Percentiles rank a stretch among this genome's conserved stretches.
Evolutionary conservation across 306 rosid species (phyloP).

Genomic region (Nissolia schottii): DNA sequence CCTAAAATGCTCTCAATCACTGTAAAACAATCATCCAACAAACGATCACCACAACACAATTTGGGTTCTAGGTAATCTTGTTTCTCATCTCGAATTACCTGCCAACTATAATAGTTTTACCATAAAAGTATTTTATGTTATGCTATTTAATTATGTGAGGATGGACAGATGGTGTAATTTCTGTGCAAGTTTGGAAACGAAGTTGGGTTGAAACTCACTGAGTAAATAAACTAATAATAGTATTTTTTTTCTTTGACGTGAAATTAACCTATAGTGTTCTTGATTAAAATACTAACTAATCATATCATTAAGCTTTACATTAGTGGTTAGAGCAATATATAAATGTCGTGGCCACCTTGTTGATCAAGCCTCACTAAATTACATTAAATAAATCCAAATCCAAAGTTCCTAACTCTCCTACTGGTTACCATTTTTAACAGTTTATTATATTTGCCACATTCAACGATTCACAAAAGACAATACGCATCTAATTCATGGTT

Average conservation of each 20-base stretch:
- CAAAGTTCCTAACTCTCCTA: not conserved
- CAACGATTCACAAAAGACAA: not conserved
- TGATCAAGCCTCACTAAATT: not conserved
- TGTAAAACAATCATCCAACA: no score
- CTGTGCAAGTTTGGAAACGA: not conserved
- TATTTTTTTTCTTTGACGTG: no score
- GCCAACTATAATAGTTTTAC: not conserved
- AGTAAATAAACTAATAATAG: not conserved
- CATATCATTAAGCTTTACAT: not conserved
- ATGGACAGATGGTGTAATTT: not conserved
- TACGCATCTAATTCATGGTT: conserved; percentile 9
- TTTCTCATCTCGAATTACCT: no score
- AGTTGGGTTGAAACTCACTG: not conserved
- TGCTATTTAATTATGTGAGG: no score
- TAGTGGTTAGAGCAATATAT: not conserved
- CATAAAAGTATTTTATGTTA: no score
- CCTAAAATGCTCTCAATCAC: no score
- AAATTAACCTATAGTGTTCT: no score
- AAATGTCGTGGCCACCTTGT: not conserved
- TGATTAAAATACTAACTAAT: not conserved
- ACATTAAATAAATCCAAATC: no score
- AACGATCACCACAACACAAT: no score
- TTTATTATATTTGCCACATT: not conserved
- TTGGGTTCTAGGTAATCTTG: no score
- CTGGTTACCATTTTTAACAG: not conserved